These are phyloP conservation scores for Ogataea nakhonphanomensis DNA, from an alignment of 805 yeast species.

Conservation along the genomic window DNA sequence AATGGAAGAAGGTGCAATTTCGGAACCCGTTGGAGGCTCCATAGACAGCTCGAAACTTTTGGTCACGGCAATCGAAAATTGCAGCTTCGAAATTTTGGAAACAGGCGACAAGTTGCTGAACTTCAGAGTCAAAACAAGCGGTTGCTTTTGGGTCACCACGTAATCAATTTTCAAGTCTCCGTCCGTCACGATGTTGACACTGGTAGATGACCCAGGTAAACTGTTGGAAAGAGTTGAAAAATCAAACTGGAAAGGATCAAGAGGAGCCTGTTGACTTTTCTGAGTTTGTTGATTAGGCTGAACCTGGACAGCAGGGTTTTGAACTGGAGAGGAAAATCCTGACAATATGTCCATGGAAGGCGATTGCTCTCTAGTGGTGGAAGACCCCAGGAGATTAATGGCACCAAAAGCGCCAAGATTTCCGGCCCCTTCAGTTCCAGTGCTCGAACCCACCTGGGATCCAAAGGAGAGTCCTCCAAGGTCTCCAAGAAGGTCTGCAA, in stretches of 20 bases:
- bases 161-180: constrained; percentile 26
- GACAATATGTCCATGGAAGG: constrained; percentile 17
- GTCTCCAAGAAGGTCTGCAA: constrained; percentile 73
- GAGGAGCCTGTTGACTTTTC: constrained; percentile 4
- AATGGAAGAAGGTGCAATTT: constrained; percentile 17
- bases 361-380: constrained; percentile 16
- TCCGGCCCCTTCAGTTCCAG: constrained; percentile 18
- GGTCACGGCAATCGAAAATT: constrained; percentile 34
- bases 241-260: constrained; percentile 37
- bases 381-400: constrained; percentile 30
- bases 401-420: constrained; percentile 22
- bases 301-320: constrained; percentile 3
- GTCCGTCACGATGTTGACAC: constrained; percentile 16
- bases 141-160: constrained; percentile 16
- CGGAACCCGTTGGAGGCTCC: constrained; percentile 26
- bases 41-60: constrained; percentile 29
- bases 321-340: constrained; percentile 15
- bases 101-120: constrained; percentile 29
- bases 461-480: constrained; percentile 58
- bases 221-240: constrained; percentile 17
- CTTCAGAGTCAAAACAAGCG: constrained; percentile 21
- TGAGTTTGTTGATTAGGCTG: not conserved
- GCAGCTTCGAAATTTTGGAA: constrained; percentile 51
- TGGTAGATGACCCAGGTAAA: constrained; percentile 8
- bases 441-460: constrained; percentile 21